Conservation (phyloP, 2,329 filamentous ascomycete genomes). For the Exophiala xenobiotica region DNA sequence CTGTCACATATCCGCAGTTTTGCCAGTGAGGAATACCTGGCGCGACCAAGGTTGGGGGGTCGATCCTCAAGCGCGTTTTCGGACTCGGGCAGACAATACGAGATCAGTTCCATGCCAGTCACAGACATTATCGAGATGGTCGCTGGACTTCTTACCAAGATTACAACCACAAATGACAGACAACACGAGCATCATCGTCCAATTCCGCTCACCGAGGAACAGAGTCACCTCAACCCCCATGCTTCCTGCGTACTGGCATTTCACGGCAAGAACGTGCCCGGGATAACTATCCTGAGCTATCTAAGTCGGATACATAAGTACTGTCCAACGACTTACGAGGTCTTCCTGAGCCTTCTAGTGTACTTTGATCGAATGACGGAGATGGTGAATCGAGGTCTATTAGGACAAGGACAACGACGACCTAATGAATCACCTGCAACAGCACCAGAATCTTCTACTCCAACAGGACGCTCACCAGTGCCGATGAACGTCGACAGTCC, state of each 20-base stretch:
- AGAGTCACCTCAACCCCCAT: slow-evolving; percentile 60
- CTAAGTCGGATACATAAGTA: slow-evolving; percentile 97
- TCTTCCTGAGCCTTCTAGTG: slow-evolving; percentile 89
- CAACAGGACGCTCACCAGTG: slow-evolving; percentile 20
- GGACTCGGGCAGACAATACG: slow-evolving; percentile 66
- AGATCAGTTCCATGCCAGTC: slow-evolving; percentile 97
- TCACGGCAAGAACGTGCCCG: slow-evolving; percentile 96
- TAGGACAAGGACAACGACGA: slow-evolving; percentile 55
- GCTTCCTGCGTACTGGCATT: slow-evolving; percentile 83
- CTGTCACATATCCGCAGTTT: slow-evolving; percentile 89
- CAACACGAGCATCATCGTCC: slow-evolving; percentile 89
- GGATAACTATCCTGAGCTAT: slow-evolving; percentile 95
- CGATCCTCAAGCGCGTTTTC: slow-evolving; percentile 46
- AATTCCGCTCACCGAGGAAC: slow-evolving; percentile 60
- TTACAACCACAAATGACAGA: slow-evolving; percentile 91
- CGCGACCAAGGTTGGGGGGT: slow-evolving; percentile 48
- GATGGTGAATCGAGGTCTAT: slow-evolving; percentile 78
- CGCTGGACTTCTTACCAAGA: slow-evolving; percentile 90
- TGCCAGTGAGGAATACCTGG: slow-evolving; percentile 72
- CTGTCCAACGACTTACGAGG: slow-evolving; percentile 96
- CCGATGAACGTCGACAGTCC: slow-evolving; percentile 25
- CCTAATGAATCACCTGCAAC: slow-evolving; percentile 22
- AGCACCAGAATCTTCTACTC: slow-evolving; percentile 24
- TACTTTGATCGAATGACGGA: slow-evolving; percentile 99
- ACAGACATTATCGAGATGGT: slow-evolving; percentile 99